These are phyloP conservation scores for Stachybotrys elegans DNA, from an alignment of 2,329 filamentous ascomycete genomes.

Conservation along the genomic window DNA sequence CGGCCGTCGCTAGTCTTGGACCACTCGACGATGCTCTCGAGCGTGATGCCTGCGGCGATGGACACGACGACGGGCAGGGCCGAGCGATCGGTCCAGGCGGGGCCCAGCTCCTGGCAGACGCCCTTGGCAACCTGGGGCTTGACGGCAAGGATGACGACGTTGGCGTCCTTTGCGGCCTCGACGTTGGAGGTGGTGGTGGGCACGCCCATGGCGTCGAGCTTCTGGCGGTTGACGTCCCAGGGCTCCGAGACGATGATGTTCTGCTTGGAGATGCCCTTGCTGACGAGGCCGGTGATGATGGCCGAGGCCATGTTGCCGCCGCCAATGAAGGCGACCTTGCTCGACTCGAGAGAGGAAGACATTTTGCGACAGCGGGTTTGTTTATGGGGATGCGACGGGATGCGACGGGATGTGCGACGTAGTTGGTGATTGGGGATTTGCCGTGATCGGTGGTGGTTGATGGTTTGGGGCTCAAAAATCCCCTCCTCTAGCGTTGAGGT, in stretches of 20 bases:
- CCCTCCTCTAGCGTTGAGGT: too few species aligned
- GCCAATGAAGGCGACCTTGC: constrained; percentile 33
- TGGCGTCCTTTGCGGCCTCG: constrained; percentile 37
- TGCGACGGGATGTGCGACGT: too few species aligned
- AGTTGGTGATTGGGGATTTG: too few species aligned
- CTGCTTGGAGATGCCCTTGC: constrained; percentile 35
- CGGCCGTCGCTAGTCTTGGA: constrained; percentile 29
- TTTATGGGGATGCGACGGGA: too few species aligned
- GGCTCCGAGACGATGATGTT: constrained; percentile 46
- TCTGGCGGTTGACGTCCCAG: constrained; percentile 47
- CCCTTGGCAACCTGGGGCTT: constrained; percentile 45
- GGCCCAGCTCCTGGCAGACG: constrained; percentile 42
- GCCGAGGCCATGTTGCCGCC: constrained; percentile 49
- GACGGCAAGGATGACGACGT: constrained; percentile 44
- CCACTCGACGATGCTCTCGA: constrained; percentile 38
- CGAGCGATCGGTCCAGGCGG: constrained; percentile 26
- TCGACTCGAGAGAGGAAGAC: constrained; percentile 21
- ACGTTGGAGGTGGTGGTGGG: constrained; percentile 40
- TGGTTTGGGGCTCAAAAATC: too few species aligned
- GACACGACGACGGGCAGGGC: constrained; percentile 40
- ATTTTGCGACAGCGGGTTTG: too few species aligned
- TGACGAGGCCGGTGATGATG: constrained; percentile 44
- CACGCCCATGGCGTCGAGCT: constrained; percentile 41
- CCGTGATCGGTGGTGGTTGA: too few species aligned
- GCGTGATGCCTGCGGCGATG: constrained; percentile 44